Evolutionary conservation across 179 eudicot genomes (phyloP).

Genomic region (Gypsophila paniculata): DNA sequence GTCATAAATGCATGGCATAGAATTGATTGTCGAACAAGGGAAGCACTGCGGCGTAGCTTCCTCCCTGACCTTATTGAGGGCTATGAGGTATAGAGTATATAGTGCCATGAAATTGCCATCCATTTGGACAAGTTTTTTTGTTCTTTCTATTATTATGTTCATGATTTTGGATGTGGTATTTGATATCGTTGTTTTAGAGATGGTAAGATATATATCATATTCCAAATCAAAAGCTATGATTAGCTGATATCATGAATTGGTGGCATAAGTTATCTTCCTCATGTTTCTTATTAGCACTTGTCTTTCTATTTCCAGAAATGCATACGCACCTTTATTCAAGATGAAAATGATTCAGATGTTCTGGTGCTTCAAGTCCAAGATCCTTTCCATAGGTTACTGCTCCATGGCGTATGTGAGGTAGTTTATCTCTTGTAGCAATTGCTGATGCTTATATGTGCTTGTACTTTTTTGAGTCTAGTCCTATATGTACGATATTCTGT

Average conservation of each 20-base stretch:
- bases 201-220: background rate
- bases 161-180: background rate
- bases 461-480: background rate
- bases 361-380: conserved; percentile 71
- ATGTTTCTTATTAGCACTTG: background rate
- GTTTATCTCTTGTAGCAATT: background rate
- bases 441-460: background rate
- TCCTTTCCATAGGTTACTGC: conserved; percentile 82
- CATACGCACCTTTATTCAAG: conserved; percentile 57
- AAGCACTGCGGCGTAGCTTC: conserved; percentile 84
- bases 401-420: conserved; percentile 99
- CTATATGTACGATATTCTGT: background rate
- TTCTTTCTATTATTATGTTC: background rate
- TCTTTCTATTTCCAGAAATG: conserved; percentile 43
- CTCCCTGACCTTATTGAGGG: conserved; percentile 55
- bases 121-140: background rate
- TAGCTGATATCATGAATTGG: background rate
- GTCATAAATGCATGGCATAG: conserved; percentile 89
- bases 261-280: no score
- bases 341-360: conserved; percentile 45
- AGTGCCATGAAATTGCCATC: background rate
- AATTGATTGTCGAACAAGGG: conserved; percentile 80
- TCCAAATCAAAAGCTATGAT: no score
- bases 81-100: conserved; percentile 58
- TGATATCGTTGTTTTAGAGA: background rate